Evolutionary conservation across 2,329 filamentous ascomycete genomes (phyloP).

Genomic region (Claviceps sp.): DNA sequence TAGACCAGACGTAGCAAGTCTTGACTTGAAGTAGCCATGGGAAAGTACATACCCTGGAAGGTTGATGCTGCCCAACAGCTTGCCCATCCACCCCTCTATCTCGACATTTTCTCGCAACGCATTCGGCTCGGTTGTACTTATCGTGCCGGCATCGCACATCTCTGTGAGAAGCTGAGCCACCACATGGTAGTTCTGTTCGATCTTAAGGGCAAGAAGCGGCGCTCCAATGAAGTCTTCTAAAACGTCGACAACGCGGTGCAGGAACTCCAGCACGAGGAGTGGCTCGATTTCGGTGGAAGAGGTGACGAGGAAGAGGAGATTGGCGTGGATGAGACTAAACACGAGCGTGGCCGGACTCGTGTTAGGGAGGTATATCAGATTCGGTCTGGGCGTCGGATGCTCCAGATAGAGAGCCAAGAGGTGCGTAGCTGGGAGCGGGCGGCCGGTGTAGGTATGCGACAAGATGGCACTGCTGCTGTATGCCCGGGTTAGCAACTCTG

Average conservation of each 20-base stretch:
- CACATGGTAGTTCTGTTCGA: constrained; percentile 85
- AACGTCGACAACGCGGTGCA: constrained; percentile 83
- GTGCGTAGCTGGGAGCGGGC: constrained; percentile 61
- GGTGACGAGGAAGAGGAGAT: constrained; percentile 74
- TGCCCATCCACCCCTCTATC: constrained; percentile 80
- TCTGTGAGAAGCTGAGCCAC: constrained; percentile 85
- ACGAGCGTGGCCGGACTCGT: constrained; percentile 76
- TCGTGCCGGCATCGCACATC: constrained; percentile 89
- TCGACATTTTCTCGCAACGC: constrained; percentile 83
- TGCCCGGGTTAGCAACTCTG: neutral
- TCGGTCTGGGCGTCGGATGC: constrained; percentile 68
- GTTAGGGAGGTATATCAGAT: constrained; percentile 71
- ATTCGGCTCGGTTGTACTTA: constrained; percentile 87
- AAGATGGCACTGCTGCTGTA: constrained; percentile 50
- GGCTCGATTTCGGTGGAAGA: constrained; percentile 81
- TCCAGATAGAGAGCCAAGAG: constrained; percentile 80
- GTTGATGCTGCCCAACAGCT: constrained; percentile 74
- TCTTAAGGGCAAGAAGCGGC: constrained; percentile 71
- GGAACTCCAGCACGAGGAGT: constrained; percentile 80
- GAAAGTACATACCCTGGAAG: constrained; percentile 50
- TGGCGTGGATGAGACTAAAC: constrained; percentile 78
- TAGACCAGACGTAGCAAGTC: neutral
- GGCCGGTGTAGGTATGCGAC: constrained; percentile 75
- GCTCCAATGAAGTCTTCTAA: constrained; percentile 90
- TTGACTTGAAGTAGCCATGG: too few relatives aligned